Conservation (phyloP, 441 rosid species). For the Populus hybrid region DNA sequence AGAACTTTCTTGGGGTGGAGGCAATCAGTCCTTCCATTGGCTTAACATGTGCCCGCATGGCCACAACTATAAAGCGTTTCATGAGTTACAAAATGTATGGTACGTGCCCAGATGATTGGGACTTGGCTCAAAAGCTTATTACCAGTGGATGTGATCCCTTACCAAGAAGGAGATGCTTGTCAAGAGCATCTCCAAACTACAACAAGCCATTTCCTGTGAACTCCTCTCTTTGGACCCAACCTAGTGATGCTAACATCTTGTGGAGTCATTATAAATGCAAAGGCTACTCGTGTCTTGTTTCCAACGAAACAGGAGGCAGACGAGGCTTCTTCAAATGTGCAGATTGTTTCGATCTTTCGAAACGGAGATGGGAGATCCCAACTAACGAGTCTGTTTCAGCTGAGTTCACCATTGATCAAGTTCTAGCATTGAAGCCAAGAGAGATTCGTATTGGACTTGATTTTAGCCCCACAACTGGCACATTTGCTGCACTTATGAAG, state of each 20-base stretch:
- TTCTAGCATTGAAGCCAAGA: slow-evolving; percentile 40
- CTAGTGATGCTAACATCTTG: slow-evolving; percentile 34
- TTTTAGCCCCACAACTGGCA: slow-evolving; percentile 50
- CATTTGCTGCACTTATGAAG: slow-evolving; percentile 56
- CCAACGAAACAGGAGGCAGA: slow-evolving; percentile 25
- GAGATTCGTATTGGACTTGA: slow-evolving; percentile 53
- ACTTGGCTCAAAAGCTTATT: slow-evolving; percentile 47
- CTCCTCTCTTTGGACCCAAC: slow-evolving; percentile 45
- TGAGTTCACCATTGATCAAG: slow-evolving; percentile 51
- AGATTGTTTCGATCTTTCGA: slow-evolving; percentile 47
- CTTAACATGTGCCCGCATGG: slow-evolving; percentile 31
- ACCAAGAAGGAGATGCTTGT: slow-evolving; percentile 56
- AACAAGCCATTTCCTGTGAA: slow-evolving; percentile 30
- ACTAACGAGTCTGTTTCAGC: slow-evolving; percentile 36
- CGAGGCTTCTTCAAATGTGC: slow-evolving; percentile 56
- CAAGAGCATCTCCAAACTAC: slow-evolving; percentile 40
- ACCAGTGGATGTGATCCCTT: slow-evolving; percentile 47
- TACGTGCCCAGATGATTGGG: slow-evolving; percentile 48
- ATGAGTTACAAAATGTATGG: slow-evolving; percentile 37
- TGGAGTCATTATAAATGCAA: slow-evolving; percentile 59
- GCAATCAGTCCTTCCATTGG: slow-evolving; percentile 45
- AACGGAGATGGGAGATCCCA: slow-evolving; percentile 38
- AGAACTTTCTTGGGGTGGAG: slow-evolving; percentile 48
- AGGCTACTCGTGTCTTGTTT: slow-evolving; percentile 46
- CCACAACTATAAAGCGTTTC: slow-evolving; percentile 33